phyloP scores from a whole-genome alignment of 2,329 filamentous ascomycete genomes.

The Aspergillus neotritici region DNA sequence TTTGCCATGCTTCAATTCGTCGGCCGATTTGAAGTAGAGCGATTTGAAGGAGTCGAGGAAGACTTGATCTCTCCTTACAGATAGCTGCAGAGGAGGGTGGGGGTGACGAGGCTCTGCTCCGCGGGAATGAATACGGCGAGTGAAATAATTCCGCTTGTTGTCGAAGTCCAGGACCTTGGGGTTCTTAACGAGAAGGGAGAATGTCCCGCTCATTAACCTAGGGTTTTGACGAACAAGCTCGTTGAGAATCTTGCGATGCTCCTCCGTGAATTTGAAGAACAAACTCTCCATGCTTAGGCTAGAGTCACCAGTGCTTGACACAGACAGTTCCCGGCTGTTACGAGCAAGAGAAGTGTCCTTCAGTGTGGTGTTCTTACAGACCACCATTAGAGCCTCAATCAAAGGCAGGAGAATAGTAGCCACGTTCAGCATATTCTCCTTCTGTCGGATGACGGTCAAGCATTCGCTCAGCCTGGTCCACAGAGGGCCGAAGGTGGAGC shows the following conservation, averaged over 20 bases:
- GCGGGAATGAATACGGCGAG: conserved; percentile 77
- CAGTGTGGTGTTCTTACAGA: conserved; percentile 93
- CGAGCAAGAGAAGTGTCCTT: conserved; percentile 56
- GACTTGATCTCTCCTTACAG: conserved; percentile 86
- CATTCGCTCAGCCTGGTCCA: conserved; percentile 92
- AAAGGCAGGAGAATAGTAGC: conserved; percentile 90
- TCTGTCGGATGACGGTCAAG: conserved; percentile 77
- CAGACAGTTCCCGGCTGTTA: conserved; percentile 59
- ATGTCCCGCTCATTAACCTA: conserved; percentile 97
- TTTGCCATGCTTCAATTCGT: conserved; percentile 99
- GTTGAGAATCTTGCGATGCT: conserved; percentile 95
- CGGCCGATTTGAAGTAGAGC: conserved; percentile 92
- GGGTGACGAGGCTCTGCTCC: conserved; percentile 64
- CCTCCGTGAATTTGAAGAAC: conserved; percentile 97
- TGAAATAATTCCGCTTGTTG: conserved; percentile 99
- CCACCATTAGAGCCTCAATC: conserved; percentile 96
- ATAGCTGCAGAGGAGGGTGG: conserved; percentile 74
- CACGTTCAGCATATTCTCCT: conserved; percentile 93
- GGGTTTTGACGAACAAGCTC: conserved; percentile 96
- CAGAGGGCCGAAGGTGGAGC: conserved; percentile 78
- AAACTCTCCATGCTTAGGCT: conserved; percentile 68
- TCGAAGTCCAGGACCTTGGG: conserved; percentile 98
- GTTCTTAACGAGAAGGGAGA: conserved; percentile 93
- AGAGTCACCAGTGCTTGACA: conserved; percentile 73
- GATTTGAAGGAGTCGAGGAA: conserved; percentile 98